These are phyloP conservation scores for Schrenkiella parvula DNA, from an alignment of 345 rosid species.

Conservation along the genomic window DNA sequence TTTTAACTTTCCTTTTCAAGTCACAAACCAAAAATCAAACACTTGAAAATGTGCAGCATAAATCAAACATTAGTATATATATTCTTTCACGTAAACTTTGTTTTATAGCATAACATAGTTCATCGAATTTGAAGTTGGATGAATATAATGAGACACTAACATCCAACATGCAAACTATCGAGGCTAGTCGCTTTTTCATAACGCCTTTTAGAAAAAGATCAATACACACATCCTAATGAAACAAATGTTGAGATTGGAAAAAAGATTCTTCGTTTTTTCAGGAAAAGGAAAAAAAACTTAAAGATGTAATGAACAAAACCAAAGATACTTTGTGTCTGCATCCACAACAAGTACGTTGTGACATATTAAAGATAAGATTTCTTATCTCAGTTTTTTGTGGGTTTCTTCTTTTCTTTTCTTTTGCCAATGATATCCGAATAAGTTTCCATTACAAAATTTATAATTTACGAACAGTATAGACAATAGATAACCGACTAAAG, in stretches of 20 bases:
- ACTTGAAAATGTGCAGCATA: not conserved
- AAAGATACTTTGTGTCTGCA: conserved; percentile 24
- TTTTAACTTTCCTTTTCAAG: not conserved
- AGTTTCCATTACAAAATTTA: not conserved
- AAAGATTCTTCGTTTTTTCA: conserved; percentile 19
- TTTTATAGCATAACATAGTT: not conserved
- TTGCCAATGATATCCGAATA: not conserved
- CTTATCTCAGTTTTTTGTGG: conserved; percentile 18
- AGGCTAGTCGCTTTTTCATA: not conserved
- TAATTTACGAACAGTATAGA: not conserved
- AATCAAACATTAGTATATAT: not conserved
- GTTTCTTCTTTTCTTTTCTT: not conserved
- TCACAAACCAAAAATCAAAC: not conserved
- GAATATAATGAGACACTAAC: not conserved
- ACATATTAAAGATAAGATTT: conserved; percentile 31
- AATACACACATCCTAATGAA: conserved; percentile 5
- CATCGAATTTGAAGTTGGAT: conserved; percentile 3
- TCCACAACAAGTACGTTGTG: conserved; percentile 29
- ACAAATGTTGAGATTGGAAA: conserved; percentile 25
- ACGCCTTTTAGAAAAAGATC: not conserved
- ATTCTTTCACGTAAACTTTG: not conserved
- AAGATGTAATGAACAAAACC: conserved; percentile 8
- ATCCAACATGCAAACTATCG: not conserved
- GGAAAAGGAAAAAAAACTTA: not conserved
- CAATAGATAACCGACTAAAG: not conserved